These are phyloP conservation scores for Aspergillus arachidicola DNA, from an alignment of 2,329 filamentous ascomycete genomes.

Conservation along the genomic window DNA sequence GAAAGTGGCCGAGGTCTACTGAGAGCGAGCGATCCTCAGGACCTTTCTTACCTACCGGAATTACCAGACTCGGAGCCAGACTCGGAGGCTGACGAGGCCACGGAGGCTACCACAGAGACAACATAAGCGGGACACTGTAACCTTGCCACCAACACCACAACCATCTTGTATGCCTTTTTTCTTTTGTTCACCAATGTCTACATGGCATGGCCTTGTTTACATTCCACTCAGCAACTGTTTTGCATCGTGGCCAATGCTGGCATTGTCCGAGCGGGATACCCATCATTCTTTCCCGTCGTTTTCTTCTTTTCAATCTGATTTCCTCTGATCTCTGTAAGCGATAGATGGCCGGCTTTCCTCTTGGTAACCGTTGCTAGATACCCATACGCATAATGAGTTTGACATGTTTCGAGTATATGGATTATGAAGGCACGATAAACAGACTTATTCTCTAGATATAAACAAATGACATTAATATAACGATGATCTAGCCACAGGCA, in stretches of 20 bases:
- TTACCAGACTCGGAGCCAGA: constrained; percentile 2
- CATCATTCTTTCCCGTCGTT: not conserved
- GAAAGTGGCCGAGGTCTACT: constrained; percentile 37
- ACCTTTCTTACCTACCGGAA: not conserved
- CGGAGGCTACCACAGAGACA: not conserved
- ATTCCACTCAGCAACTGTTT: not conserved
- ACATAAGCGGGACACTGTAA: not conserved
- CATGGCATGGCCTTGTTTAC: not conserved
- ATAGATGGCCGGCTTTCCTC: constrained; percentile 9
- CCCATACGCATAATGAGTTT: constrained; percentile 1
- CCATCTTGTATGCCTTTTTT: constrained; percentile 4
- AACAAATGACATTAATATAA: not conserved
- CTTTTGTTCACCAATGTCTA: constrained; percentile 5
- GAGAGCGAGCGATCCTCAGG: constrained; percentile 25
- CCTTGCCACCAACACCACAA: not conserved
- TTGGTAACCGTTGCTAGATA: constrained; percentile 8
- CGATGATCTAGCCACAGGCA: not conserved
- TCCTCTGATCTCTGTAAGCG: constrained; percentile 3
- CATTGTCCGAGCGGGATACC: constrained; percentile 5
- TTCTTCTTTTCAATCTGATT: constrained; percentile 4
- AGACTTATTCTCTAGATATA: not conserved
- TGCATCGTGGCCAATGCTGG: constrained; percentile 10
- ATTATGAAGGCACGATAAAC: constrained; percentile 2
- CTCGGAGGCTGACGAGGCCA: not conserved
- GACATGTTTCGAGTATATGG: constrained; percentile 2